These are phyloP conservation scores for Tilletia walkeri DNA, from an alignment of 1,284 basidiomycete genomes.

Conservation along the genomic window DNA sequence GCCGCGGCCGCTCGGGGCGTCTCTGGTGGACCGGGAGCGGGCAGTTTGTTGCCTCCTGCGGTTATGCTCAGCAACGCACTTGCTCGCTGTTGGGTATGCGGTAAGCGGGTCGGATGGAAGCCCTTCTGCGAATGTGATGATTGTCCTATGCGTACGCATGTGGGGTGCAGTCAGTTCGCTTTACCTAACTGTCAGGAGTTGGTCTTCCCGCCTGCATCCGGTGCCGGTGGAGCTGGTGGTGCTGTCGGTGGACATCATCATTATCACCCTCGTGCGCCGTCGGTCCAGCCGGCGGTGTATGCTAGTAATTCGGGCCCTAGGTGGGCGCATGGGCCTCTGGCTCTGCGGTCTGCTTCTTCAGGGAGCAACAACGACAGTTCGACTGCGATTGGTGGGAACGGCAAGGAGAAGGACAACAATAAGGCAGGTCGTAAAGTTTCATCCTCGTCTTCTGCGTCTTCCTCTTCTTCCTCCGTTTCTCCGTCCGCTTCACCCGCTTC, in stretches of 20 bases:
- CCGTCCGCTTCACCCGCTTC: neutral
- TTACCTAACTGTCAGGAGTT: conserved; percentile 42
- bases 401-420: neutral
- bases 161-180: conserved; percentile 44
- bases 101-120: conserved; percentile 46
- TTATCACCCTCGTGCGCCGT: conserved; percentile 2
- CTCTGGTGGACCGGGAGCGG: conserved; percentile 24
- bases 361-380: neutral
- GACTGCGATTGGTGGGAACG: neutral
- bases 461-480: neutral
- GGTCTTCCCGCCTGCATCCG: conserved; percentile 9
- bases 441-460: neutral
- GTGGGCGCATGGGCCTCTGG: neutral
- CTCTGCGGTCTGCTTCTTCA: neutral
- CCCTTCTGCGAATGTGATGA: conserved; percentile 53
- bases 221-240: neutral
- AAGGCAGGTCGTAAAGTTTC: neutral
- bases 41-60: conserved; percentile 42
- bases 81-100: conserved; percentile 49
- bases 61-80: conserved; percentile 49
- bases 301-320: neutral
- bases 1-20: conserved; percentile 26
- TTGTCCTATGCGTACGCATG: conserved; percentile 48
- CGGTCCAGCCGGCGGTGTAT: conserved; percentile 6
- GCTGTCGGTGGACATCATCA: neutral